Percentiles rank a stretch among this genome's conserved stretches.
These are phyloP conservation scores for Phalaenopsis hybrid DNA, from an alignment of 116 monocot genomes.

Conservation along the genomic window DNA sequence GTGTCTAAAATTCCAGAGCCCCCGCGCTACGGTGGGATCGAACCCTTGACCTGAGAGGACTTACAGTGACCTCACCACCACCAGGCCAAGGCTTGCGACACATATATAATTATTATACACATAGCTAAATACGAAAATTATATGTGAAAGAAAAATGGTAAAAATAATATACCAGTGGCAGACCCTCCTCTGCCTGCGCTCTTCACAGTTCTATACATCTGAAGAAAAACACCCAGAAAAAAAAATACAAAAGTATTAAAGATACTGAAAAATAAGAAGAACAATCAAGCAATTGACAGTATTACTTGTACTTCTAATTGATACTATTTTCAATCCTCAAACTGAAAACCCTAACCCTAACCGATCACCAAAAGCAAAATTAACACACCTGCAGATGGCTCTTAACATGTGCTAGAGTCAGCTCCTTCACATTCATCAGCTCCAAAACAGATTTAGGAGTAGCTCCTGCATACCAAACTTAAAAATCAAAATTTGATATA, in stretches of 20 bases:
- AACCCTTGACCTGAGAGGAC: too few species aligned
- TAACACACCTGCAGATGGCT: constrained; percentile 73
- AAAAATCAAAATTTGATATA: not conserved
- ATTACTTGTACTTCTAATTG: not conserved
- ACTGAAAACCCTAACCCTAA: constrained; percentile 12
- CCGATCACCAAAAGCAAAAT: constrained; percentile 3
- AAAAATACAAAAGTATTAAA: not conserved
- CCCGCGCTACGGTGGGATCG: too few species aligned
- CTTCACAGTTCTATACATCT: constrained; percentile 80
- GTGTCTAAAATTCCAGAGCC: not conserved
- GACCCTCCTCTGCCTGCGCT: constrained; percentile 39
- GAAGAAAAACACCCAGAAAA: constrained; percentile 14
- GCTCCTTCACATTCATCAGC: constrained; percentile 96
- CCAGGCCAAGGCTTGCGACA: not conserved
- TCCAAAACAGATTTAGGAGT: constrained; percentile 93
- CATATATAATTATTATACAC: not conserved
- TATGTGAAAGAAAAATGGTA: not conserved
- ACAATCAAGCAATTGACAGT: not conserved
- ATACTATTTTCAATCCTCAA: not conserved
- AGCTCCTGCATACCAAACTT: constrained; percentile 42
- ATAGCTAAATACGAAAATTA: not conserved
- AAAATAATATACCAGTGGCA: not conserved
- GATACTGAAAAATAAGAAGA: not conserved
- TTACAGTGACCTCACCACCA: too few species aligned
- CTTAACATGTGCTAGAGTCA: constrained; percentile 91